phyloP scores from a whole-genome alignment of 2,329 filamentous ascomycete species.

The Saccharata proteae region DNA sequence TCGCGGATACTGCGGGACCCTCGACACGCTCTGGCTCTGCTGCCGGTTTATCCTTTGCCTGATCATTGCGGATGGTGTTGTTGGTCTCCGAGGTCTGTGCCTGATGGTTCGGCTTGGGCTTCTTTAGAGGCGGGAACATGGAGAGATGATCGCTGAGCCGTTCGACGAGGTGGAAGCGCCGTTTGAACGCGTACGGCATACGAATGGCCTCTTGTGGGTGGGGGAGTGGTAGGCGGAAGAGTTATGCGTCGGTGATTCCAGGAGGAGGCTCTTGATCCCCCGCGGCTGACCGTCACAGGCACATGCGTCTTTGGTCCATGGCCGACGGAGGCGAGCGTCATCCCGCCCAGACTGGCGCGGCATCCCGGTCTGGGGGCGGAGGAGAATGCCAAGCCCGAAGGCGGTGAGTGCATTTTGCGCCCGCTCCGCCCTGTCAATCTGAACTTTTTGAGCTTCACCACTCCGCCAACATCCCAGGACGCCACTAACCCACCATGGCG shows the following conservation, averaged over 20 bases:
- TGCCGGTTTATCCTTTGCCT: background rate
- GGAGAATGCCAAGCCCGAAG: background rate
- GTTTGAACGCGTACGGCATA: conserved; percentile 8
- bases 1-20: background rate
- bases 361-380: background rate
- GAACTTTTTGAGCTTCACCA: conserved; percentile 9
- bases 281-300: background rate
- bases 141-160: conserved; percentile 9
- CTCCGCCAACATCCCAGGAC: conserved; percentile 7
- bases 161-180: conserved; percentile 10
- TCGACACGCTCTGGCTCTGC: no score
- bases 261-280: background rate
- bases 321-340: no score
- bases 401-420: no score
- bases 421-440: background rate
- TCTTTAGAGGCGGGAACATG: conserved; percentile 31
- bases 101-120: conserved; percentile 26
- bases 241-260: background rate
- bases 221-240: conserved; percentile 5
- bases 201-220: conserved; percentile 5
- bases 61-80: background rate
- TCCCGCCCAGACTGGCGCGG: no score
- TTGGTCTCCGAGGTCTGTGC: conserved; percentile 14
- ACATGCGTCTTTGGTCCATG: conserved; percentile 5
- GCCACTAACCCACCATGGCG: conserved; percentile 52